Evolutionary conservation across 176 grass and related monocot genomes (phyloP).

Genomic region (Avena insularis): DNA sequence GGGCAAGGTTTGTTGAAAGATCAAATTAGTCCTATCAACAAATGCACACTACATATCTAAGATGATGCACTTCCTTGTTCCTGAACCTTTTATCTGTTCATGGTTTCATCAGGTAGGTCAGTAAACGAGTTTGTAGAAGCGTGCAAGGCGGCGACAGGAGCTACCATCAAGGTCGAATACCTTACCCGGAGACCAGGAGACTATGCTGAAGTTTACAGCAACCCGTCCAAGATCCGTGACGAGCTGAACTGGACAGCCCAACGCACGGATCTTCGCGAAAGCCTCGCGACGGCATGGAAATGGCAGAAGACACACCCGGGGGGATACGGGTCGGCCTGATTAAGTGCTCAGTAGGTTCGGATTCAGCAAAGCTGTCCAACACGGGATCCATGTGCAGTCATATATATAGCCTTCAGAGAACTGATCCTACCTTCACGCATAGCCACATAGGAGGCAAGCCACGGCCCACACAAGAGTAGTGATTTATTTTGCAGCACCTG

Average conservation of each 20-base stretch:
- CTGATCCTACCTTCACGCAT: conserved; percentile 16
- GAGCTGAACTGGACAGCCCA: conserved; percentile 91
- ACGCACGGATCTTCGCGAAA: conserved; percentile 79
- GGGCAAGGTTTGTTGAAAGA: conserved; percentile 70
- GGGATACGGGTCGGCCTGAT: conserved; percentile 67
- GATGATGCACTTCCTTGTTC: background rate
- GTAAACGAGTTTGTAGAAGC: conserved; percentile 96
- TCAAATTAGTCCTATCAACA: conserved; percentile 6
- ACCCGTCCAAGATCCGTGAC: conserved; percentile 75
- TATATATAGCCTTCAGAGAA: conserved; percentile 39
- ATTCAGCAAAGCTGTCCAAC: background rate
- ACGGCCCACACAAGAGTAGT: conserved; percentile 16
- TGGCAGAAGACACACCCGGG: conserved; percentile 85
- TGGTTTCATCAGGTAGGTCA: conserved; percentile 78
- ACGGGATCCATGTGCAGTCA: conserved; percentile 45
- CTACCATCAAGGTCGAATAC: conserved; percentile 67
- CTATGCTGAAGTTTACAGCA: conserved; percentile 93
- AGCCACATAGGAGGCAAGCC: conserved; percentile 24
- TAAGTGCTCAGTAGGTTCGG: conserved; percentile 11
- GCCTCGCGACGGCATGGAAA: conserved; percentile 85
- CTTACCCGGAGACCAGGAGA: conserved; percentile 84
- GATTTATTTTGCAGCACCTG: conserved; percentile 36
- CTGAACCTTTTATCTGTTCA: conserved; percentile 39
- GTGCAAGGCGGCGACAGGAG: conserved; percentile 88
- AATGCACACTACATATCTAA: background rate